Conservation (phyloP, 1,139 yeast genomes). For the Diutina catenulata region DNA sequence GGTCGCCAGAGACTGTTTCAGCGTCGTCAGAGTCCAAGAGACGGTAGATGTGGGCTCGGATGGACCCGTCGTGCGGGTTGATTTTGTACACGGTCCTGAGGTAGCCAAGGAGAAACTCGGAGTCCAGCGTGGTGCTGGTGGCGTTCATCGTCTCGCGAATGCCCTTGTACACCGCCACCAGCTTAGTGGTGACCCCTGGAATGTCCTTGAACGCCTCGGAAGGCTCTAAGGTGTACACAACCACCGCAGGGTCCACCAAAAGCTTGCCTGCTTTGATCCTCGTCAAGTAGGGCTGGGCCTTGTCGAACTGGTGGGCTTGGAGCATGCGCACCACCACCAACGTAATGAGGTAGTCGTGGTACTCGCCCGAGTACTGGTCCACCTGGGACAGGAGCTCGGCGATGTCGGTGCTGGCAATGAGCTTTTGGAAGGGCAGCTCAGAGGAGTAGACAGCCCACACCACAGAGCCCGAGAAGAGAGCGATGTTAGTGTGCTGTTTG, state of each 20-base stretch:
- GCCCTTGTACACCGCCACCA: not conserved
- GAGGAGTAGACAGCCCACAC: not conserved
- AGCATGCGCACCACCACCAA: not conserved
- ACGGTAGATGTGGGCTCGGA: not conserved
- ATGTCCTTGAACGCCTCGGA: not conserved
- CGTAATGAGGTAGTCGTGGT: not conserved
- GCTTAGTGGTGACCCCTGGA: not conserved
- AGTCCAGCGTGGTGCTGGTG: not conserved
- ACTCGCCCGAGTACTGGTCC: not conserved
- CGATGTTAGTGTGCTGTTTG: not conserved
- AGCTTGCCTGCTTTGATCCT: conserved; percentile 3
- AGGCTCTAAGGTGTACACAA: not conserved
- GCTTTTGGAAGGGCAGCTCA: not conserved
- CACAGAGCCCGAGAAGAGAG: not conserved
- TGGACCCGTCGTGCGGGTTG: not conserved
- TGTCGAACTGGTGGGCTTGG: not conserved
- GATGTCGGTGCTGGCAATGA: not conserved
- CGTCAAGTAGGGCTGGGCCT: not conserved
- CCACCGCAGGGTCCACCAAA: not conserved
- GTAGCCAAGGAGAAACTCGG: not conserved
- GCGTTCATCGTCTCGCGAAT: not conserved
- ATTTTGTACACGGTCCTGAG: conserved; percentile 1
- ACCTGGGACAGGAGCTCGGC: not conserved
- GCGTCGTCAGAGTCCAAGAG: not conserved
- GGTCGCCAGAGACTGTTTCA: not conserved